These are phyloP conservation scores for Pyrenophora graminea DNA, from an alignment of 2,329 filamentous ascomycete species.

Conservation along the genomic window DNA sequence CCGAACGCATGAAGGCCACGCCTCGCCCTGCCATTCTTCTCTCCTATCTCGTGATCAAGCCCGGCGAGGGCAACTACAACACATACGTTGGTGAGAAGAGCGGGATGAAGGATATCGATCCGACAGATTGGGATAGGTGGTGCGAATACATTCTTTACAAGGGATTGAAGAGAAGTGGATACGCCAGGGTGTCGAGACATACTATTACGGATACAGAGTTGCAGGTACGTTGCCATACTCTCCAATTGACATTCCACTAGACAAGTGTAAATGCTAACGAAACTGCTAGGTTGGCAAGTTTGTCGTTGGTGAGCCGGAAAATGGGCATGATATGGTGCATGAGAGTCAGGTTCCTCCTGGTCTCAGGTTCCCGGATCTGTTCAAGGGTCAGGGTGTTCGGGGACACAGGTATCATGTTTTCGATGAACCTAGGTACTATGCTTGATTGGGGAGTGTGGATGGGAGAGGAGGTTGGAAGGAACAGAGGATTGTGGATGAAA, in stretches of 20 bases:
- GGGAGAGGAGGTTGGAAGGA: neutral
- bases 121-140: conserved; percentile 93
- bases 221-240: conserved; percentile 61
- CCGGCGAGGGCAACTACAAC: conserved; percentile 92
- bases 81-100: conserved; percentile 85
- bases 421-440: conserved; percentile 62
- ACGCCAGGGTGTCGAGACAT: conserved; percentile 83
- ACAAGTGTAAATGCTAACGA: neutral
- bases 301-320: conserved; percentile 72
- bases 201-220: conserved; percentile 98
- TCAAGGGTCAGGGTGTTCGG: conserved; percentile 82
- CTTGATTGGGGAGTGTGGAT: conserved; percentile 8
- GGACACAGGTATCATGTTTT: conserved; percentile 96
- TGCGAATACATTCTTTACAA: conserved; percentile 99
- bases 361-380: conserved; percentile 80
- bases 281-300: conserved; percentile 77
- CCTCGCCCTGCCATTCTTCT: conserved; percentile 81
- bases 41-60: conserved; percentile 89
- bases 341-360: conserved; percentile 78
- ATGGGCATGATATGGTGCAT: conserved; percentile 66
- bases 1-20: conserved; percentile 83
- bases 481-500: neutral
- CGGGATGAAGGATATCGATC: conserved; percentile 94
- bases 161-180: conserved; percentile 79
- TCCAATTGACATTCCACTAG: neutral